These are phyloP conservation scores for Aspergillus avenaceus DNA, from an alignment of 495 filamentous ascomycete genomes.

Conservation along the genomic window DNA sequence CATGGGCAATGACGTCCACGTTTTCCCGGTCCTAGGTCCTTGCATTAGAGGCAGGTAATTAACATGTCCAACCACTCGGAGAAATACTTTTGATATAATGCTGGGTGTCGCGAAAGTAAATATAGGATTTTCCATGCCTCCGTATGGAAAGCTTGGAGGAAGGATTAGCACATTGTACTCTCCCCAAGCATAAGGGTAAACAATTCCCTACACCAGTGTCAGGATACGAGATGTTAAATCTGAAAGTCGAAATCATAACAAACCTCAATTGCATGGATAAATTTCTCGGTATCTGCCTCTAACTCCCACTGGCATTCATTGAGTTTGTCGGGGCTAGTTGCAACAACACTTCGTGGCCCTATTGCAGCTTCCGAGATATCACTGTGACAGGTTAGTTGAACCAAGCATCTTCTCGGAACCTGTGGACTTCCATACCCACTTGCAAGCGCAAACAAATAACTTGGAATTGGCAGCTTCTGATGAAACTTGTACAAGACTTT, in stretches of 20 bases:
- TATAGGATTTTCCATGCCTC: constrained; percentile 92
- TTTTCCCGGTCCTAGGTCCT: constrained; percentile 70
- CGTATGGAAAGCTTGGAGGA: constrained; percentile 85
- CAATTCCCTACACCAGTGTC: constrained; percentile 50
- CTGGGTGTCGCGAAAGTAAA: constrained; percentile 93
- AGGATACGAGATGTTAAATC: not conserved
- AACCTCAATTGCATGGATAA: constrained; percentile 79
- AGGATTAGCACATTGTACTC: constrained; percentile 92
- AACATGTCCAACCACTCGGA: too few species aligned
- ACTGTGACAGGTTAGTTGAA: constrained; percentile 20
- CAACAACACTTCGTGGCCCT: constrained; percentile 78
- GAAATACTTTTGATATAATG: constrained; percentile 66
- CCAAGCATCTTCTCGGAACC: not conserved
- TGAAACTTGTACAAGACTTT: constrained; percentile 70
- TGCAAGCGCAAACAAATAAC: constrained; percentile 88
- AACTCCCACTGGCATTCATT: constrained; percentile 83
- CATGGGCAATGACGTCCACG: constrained; percentile 94
- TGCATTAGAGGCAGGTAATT: constrained; percentile 1
- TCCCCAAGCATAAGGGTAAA: constrained; percentile 88
- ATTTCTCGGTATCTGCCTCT: constrained; percentile 83
- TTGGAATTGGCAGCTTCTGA: constrained; percentile 88
- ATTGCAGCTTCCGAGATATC: constrained; percentile 82
- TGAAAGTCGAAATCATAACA: constrained; percentile 4
- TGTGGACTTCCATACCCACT: constrained; percentile 52
- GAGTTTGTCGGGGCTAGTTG: constrained; percentile 83